Conservation (phyloP, 2,329 filamentous ascomycete genomes). For the Xylariaceae sp. region DNA sequence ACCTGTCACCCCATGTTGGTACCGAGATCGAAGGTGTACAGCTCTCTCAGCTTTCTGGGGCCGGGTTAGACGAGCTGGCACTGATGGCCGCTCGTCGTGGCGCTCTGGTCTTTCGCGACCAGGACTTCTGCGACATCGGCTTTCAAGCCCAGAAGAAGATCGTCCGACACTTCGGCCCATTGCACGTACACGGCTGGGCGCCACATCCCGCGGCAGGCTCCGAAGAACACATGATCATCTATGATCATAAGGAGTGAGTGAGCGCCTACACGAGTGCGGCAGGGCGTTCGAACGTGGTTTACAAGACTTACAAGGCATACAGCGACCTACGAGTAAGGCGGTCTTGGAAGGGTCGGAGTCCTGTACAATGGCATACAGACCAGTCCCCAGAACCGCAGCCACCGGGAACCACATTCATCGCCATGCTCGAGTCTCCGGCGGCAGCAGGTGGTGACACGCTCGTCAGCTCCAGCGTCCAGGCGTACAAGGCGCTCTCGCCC, state of each 20-base stretch:
- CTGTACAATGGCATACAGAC: slow-evolving; percentile 22
- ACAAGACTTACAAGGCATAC: neutral
- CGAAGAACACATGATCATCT: slow-evolving; percentile 19
- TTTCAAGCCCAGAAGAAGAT: slow-evolving; percentile 20
- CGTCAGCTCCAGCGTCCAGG: slow-evolving; percentile 16
- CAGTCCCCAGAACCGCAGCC: slow-evolving; percentile 18
- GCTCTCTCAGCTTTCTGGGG: slow-evolving; percentile 9
- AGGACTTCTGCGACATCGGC: slow-evolving; percentile 19
- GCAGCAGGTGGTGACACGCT: slow-evolving; percentile 21
- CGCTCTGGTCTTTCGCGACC: slow-evolving; percentile 16
- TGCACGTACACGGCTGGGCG: slow-evolving; percentile 16
- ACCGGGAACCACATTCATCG: slow-evolving; percentile 22
- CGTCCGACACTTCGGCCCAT: slow-evolving; percentile 15
- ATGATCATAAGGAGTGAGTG: slow-evolving; percentile 16
- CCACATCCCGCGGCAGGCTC: slow-evolving; percentile 16
- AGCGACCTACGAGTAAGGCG: slow-evolving; percentile 13
- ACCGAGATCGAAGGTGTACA: slow-evolving; percentile 14
- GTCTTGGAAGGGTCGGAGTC: slow-evolving; percentile 18
- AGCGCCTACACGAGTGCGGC: neutral
- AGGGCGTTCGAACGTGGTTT: too few species aligned
- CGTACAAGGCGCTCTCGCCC: slow-evolving; percentile 51
- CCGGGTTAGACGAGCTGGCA: slow-evolving; percentile 17
- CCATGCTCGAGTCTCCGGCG: slow-evolving; percentile 20
- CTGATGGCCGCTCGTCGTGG: slow-evolving; percentile 17
- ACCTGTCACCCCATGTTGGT: slow-evolving; percentile 10